phyloP scores from a whole-genome alignment of 2,329 filamentous ascomycete species.

The Diaporthe sp. region DNA sequence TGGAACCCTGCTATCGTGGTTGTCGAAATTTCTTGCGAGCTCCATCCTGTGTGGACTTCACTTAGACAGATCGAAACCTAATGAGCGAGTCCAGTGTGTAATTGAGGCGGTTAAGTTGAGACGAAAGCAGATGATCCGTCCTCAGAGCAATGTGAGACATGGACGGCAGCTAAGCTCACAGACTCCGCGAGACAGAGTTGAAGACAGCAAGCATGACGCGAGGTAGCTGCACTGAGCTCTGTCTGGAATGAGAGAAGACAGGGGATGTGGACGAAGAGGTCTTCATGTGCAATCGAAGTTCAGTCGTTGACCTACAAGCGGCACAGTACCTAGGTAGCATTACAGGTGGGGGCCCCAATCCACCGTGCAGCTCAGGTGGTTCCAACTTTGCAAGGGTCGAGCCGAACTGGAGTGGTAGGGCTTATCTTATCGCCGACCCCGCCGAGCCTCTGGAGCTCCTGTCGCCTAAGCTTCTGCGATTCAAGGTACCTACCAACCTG shows the following conservation, averaged over 20 bases:
- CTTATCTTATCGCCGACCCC: slow-evolving; percentile 41
- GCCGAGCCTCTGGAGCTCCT: slow-evolving; percentile 31
- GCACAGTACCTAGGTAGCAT: background rate
- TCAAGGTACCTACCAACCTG: background rate
- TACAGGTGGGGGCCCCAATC: background rate
- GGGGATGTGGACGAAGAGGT: background rate
- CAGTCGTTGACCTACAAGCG: background rate
- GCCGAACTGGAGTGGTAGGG: background rate
- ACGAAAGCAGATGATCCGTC: background rate
- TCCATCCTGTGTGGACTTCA: background rate
- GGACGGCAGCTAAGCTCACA: background rate
- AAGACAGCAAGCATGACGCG: too few species aligned
- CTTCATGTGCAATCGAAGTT: background rate
- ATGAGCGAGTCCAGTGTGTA: background rate
- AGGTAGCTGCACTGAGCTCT: background rate
- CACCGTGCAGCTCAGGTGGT: slow-evolving; percentile 4
- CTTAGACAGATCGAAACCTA: background rate
- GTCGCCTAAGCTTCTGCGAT: background rate
- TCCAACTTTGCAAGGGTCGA: background rate
- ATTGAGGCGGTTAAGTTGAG: background rate
- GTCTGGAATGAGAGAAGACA: background rate
- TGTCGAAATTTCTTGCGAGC: background rate
- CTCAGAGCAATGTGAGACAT: background rate
- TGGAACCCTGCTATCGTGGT: background rate
- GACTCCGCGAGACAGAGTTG: background rate